Evolutionary conservation across 139 green algal genomes (phyloP).

Genomic region (Tetradesmus lagerheimii): DNA sequence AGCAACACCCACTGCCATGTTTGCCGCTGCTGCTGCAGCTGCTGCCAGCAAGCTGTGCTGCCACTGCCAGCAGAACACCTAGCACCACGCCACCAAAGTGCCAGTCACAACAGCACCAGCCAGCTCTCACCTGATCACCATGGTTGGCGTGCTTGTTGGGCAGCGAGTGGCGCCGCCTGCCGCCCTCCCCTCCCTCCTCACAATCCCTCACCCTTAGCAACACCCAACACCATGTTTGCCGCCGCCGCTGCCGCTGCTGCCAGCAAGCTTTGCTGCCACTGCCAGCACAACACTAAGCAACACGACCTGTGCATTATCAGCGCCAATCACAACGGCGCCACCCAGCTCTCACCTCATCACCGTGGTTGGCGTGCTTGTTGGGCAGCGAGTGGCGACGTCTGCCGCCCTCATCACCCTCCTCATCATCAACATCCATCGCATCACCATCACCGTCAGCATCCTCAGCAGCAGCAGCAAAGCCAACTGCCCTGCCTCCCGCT

Average conservation of each 20-base stretch:
- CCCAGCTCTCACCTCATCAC: not conserved
- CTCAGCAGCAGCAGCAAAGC: not conserved
- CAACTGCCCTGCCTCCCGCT: not conserved
- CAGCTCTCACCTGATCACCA: no score
- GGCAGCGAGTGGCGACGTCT: not conserved
- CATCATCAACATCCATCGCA: not conserved
- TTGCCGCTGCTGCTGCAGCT: conserved; percentile 2
- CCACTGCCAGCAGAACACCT: conserved; percentile 26
- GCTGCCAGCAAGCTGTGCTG: conserved; percentile 4
- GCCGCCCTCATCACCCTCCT: not conserved
- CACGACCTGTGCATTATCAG: not conserved
- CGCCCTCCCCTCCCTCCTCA: no score
- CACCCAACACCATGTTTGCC: no score
- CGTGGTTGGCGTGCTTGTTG: not conserved
- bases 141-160: no score
- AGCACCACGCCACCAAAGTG: no score
- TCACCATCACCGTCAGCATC: not conserved
- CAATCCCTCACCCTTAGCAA: no score
- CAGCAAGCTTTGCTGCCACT: no score
- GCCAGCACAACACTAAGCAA: not conserved
- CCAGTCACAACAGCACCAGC: no score
- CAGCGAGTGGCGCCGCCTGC: no score
- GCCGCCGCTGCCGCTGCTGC: no score
- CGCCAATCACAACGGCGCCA: not conserved
- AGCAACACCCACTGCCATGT: not conserved